A percentile compares a stretch with the other conserved stretches of the same genome.
phyloP scores from a whole-genome alignment of 2,329 filamentous ascomycete genomes.

The Fusarium miscanthi region DNA sequence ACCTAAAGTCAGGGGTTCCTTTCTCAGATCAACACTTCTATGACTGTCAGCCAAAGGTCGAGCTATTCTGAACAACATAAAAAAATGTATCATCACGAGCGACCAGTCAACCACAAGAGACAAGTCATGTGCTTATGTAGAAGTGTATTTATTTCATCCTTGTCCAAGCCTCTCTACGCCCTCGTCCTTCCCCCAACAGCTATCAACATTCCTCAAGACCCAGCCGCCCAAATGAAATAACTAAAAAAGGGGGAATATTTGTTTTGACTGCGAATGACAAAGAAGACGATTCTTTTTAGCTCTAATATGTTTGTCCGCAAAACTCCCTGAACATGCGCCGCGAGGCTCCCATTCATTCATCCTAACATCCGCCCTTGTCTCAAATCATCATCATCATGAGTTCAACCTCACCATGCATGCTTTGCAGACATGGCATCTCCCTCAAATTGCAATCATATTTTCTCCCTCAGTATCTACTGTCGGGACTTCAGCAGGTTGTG shows the following conservation, averaged over 20 bases:
- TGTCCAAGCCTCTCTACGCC: conserved; percentile 17
- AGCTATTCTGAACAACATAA: not conserved
- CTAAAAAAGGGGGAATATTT: conserved; percentile 42
- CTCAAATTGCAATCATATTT: conserved; percentile 7
- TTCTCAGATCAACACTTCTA: not conserved
- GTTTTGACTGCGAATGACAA: conserved; percentile 40
- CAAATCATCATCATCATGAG: conserved; percentile 28
- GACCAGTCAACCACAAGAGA: not conserved
- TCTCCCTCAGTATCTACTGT: conserved; percentile 37
- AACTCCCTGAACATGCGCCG: conserved; percentile 48
- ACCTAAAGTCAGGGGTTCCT: not conserved
- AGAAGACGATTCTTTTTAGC: conserved; percentile 45
- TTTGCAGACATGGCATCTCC: conserved; percentile 6
- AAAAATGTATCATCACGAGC: not conserved
- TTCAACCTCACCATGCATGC: conserved; percentile 14
- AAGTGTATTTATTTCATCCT: conserved; percentile 27
- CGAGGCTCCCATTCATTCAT: conserved; percentile 36
- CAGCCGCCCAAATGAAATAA: conserved; percentile 30
- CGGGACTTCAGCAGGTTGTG: conserved; percentile 65
- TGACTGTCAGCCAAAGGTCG: not conserved
- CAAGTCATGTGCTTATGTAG: not conserved
- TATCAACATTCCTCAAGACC: conserved; percentile 16
- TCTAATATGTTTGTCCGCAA: conserved; percentile 46
- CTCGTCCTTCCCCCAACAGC: conserved; percentile 8
- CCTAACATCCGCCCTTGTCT: conserved; percentile 12